Base-by-base conservation (phyloP, 139 green algal genomes). In the Picochlorum sp. region DNA sequence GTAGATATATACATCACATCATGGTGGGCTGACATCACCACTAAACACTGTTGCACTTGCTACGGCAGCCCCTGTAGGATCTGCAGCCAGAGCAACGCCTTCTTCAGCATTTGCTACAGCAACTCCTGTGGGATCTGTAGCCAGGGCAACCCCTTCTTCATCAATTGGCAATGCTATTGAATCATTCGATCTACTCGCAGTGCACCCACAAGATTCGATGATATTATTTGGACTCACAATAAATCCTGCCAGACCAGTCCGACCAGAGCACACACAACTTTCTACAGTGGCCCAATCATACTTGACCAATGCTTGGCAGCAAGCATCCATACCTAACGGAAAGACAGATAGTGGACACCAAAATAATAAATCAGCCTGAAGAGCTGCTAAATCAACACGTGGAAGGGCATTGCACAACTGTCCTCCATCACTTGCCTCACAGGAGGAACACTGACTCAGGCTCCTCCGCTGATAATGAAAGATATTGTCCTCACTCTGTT, bases 251-350 rank as follows among this genome's bases (percentile, higher is more conserved):
- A 52, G 47, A 21, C 16, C 16, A 21, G 16, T 52, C 16, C 16
- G 47, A 2, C 47, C 47, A n/a, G 16, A n/a, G 47, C 47, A 52
- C 16, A 52, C 16, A 21, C 47, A 52, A 21, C 47, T 52, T 52
- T 20, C 18, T 24, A 52, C 7, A 5, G 47, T 52, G 3, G 16
- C 47, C 47, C 47, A 52, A 52, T 52, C 47, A 21, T 24, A 52
- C 16, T 52, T 20, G 16, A 52, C 16, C 47, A 52, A 24, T 7
- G 47, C 16, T 18, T 52, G 47, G 15, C 47, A 54, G 47, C 47
- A 54, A 54, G 47, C 47, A 54, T 54, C 47, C 47, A 54, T 54
- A 54, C 47, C 47, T 20, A 21, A 20, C 47, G 18, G n/a, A 21
- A 21, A 26, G 16, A 54, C 18, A 21, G 47, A 26, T 21, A 21